A percentile compares a stretch with the other conserved stretches of the same genome.
These are phyloP conservation scores for Beauveria asiatica DNA, from an alignment of 2,329 filamentous ascomycete genomes.

Conservation along the genomic window DNA sequence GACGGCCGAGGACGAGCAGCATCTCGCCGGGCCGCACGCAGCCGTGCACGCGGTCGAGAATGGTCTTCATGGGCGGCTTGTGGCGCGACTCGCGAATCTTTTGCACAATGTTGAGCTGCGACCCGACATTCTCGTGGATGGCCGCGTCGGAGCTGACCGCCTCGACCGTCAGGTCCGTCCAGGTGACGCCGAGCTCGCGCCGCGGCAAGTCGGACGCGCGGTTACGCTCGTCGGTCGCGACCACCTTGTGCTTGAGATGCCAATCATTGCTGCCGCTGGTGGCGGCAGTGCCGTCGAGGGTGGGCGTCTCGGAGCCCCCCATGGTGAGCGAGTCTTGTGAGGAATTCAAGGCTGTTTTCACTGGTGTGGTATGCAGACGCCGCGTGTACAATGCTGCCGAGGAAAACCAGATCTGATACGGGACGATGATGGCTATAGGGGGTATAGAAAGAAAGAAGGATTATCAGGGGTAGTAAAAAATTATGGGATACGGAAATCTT, in stretches of 20 bases:
- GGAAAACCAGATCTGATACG: too few relatives aligned
- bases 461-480: too few relatives aligned
- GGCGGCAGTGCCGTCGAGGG: neutral
- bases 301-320: constrained; percentile 7
- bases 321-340: neutral
- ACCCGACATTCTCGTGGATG: constrained; percentile 56
- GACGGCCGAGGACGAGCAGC: constrained; percentile 60
- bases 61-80: constrained; percentile 53
- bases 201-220: constrained; percentile 36
- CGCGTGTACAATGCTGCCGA: neutral
- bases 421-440: too few relatives aligned
- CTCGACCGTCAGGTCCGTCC: constrained; percentile 55
- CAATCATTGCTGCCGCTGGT: constrained; percentile 26
- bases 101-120: constrained; percentile 48
- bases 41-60: constrained; percentile 57
- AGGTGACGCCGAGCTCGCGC: constrained; percentile 53
- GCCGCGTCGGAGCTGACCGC: constrained; percentile 53
- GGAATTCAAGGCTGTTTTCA: too few relatives aligned
- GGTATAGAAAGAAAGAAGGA: too few relatives aligned
- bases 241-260: constrained; percentile 40
- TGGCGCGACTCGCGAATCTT: constrained; percentile 42
- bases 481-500: too few relatives aligned
- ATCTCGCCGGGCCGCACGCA: constrained; percentile 67
- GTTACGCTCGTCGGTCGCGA: constrained; percentile 33
- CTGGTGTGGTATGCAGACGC: too few relatives aligned